phyloP scores from a whole-genome alignment of 495 filamentous ascomycete genomes.

The Aspergillus sclerotioniger region DNA sequence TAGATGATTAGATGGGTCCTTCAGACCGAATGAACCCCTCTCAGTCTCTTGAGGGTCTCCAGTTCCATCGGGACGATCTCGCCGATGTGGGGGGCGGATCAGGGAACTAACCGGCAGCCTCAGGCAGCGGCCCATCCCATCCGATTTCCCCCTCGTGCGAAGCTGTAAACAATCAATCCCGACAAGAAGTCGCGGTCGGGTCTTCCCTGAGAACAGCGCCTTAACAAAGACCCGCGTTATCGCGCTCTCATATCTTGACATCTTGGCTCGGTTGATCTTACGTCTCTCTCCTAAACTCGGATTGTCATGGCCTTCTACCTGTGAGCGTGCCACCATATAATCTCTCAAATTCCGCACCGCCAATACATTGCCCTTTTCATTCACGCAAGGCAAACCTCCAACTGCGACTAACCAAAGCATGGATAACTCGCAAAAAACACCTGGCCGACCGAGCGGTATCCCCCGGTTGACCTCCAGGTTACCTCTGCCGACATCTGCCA shows the following conservation, averaged over 20 bases:
- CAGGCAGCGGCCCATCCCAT: slow-evolving; percentile 10
- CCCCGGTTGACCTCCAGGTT: slow-evolving; percentile 43
- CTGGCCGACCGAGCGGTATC: slow-evolving; percentile 36
- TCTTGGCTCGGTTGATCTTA: background rate
- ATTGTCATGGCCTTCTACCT: background rate
- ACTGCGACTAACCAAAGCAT: slow-evolving; percentile 22
- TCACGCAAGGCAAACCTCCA: background rate
- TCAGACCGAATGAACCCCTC: too few species aligned
- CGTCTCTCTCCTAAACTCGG: background rate
- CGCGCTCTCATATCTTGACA: background rate
- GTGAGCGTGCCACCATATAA: slow-evolving; percentile 3
- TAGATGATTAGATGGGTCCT: too few species aligned
- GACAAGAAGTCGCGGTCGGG: too few species aligned
- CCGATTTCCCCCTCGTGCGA: background rate
- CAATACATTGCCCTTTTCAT: background rate
- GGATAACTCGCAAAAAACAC: slow-evolving; percentile 34
- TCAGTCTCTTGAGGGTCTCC: background rate
- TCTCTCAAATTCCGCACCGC: background rate
- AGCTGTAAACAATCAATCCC: slow-evolving; percentile 10
- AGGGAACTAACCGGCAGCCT: slow-evolving; percentile 3
- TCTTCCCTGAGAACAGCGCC: background rate
- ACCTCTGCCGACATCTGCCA: slow-evolving; percentile 39
- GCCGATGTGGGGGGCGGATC: background rate
- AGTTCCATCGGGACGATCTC: background rate
- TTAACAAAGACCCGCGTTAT: background rate